Evolutionary conservation across 306 rosid genomes (phyloP).

Genomic region (Hippophae gyantsensis): DNA sequence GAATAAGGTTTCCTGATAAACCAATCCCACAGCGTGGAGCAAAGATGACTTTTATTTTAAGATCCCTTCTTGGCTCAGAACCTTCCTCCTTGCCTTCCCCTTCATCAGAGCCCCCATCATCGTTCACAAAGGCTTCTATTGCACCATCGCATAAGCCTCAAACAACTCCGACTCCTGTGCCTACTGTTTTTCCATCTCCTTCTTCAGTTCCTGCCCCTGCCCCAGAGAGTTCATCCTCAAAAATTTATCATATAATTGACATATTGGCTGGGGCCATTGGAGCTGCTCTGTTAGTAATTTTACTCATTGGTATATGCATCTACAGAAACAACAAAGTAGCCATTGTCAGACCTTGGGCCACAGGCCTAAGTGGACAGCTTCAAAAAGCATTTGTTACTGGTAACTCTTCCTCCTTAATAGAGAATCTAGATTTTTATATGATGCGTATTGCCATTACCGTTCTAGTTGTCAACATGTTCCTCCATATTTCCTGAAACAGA

Average conservation of each 20-base stretch:
- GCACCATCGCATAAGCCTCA: no score
- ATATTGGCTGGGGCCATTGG: slow-evolving; percentile 47
- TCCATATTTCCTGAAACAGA: not conserved
- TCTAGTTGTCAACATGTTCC: slow-evolving; percentile 5
- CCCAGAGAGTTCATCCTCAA: no score
- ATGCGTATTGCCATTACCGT: not conserved
- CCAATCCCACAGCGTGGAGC: not conserved
- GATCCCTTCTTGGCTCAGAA: no score
- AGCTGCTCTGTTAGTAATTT: slow-evolving; percentile 23
- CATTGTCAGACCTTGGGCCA: slow-evolving; percentile 86
- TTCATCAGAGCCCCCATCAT: not conserved
- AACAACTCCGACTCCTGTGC: no score
- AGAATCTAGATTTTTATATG: not conserved
- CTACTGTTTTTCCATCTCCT: slow-evolving; percentile 1
- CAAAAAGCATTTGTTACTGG: slow-evolving; percentile 92
- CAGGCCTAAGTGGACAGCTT: slow-evolving; percentile 97
- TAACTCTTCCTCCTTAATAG: slow-evolving; percentile 19
- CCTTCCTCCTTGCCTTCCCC: not conserved
- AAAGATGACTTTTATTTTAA: no score
- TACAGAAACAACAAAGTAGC: slow-evolving; percentile 52
- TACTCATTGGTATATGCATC: slow-evolving; percentile 34
- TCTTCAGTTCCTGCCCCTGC: not conserved
- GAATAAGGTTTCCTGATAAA: rapidly evolving
- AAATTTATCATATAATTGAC: not conserved
- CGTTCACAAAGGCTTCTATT: not conserved